Base-by-base conservation (phyloP, 371 early-diverging fungal genomes). In the Mucor plumbeus region DNA sequence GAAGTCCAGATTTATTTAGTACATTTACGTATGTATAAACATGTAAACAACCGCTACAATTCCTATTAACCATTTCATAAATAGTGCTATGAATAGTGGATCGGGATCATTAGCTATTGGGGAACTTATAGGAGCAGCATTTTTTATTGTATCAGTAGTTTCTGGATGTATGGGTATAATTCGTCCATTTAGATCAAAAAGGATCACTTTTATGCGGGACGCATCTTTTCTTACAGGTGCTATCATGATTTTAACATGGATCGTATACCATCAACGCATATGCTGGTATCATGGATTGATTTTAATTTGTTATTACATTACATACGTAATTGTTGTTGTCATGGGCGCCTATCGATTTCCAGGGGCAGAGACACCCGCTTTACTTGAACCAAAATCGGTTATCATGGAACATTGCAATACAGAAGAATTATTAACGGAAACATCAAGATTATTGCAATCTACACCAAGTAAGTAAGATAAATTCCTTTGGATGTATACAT, bases 41-140 rank as follows among this genome's bases (percentile, higher is more conserved):
- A 31, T 34, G 13, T 11, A 15, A 35, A 10, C 7, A 47, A 47
- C 34, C 60, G 35, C 34, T 55, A 40, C 33, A 35, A 9, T 47
- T 5, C 39, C n/a, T 26, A 39, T 41, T 15, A 26, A 15, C 39
- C 8, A 17, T 43, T 50, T 26, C 26, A 26, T 26, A 26, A 26
- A 17, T 61, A 89, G 90, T 39, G 94, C 94, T 4, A 86, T 94
- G 71, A 78, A 87, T 10, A 86, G 85, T 7, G 90, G 88, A 43
- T 85, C 89, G 47, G 93, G 89, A 19, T 90, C 91, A 5, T 72
- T 94, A 55, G 95, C 94, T 11, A 80, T 94, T 9, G 94, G 94
- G 21, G 92, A 93, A 65, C 82, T 94, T 10, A 85, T 94, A 36
- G 94, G 94, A 7, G 90, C 91, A 19, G 91, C 92, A 0, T 88